Evolutionary conservation across 306 rosid species (phyloP).

Genomic region (Prunus salicina): DNA sequence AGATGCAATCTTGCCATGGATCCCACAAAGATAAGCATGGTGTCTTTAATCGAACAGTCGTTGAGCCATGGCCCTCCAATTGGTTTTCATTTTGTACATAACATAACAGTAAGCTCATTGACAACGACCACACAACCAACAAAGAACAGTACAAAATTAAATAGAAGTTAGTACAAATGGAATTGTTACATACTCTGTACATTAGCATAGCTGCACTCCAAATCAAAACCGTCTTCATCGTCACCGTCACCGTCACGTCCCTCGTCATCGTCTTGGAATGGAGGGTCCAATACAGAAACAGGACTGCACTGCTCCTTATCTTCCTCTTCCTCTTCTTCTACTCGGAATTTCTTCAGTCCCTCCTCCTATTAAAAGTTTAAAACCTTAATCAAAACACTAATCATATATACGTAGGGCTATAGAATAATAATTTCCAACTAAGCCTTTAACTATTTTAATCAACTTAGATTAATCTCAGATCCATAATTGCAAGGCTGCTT

Average conservation of each 20-base stretch:
- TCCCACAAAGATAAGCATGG: conserved; percentile 56
- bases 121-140: conserved; percentile 54
- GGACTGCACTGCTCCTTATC: conserved; percentile 97
- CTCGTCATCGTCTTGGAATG: conserved; percentile 65
- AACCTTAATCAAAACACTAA: background rate
- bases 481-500: conserved; percentile 27
- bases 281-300: conserved; percentile 90
- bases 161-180: background rate
- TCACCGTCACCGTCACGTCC: conserved; percentile 34
- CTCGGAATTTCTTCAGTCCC: conserved; percentile 41
- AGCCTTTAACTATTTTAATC: conserved; percentile 1
- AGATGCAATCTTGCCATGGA: conserved; percentile 44
- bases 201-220: conserved; percentile 82
- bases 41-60: conserved; percentile 24
- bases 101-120: conserved; percentile 20
- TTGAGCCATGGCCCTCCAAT: conserved; percentile 13
- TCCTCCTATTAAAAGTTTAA: conserved; percentile 28
- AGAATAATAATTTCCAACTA: background rate
- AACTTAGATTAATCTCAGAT: conserved; percentile 28
- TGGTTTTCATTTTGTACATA: background rate
- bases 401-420: background rate
- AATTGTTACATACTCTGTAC: conserved; percentile 72
- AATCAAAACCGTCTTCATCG: conserved; percentile 41
- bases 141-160: conserved; percentile 24
- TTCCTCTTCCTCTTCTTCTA: conserved; percentile 40